A percentile compares a stretch with the other conserved stretches of the same genome.
phyloP scores from a whole-genome alignment of 192 early-diverging fungal species.

The Entophlyctis luteolus region DNA sequence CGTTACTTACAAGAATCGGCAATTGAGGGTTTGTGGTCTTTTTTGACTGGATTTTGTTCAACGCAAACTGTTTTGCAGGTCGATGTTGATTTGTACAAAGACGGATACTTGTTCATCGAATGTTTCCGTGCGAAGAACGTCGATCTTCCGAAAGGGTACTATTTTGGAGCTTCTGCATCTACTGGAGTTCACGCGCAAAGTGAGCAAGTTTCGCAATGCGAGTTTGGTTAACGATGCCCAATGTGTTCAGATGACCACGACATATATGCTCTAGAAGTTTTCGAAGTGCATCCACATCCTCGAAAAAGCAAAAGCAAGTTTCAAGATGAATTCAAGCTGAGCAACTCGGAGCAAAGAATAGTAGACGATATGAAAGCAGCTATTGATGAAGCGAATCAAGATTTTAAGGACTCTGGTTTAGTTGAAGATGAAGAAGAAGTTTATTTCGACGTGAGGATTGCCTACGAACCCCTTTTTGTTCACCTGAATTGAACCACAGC shows the following conservation, averaged over 20 bases:
- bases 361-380: slow-evolving; percentile 34
- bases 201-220: background rate
- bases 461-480: slow-evolving; percentile 16
- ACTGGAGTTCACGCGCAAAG: slow-evolving; percentile 28
- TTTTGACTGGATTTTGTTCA: background rate
- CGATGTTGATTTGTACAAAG: slow-evolving; percentile 52
- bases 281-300: slow-evolving; percentile 61
- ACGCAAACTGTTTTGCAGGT: slow-evolving; percentile 5
- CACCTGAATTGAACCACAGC: slow-evolving; percentile 18
- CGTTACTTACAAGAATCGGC: slow-evolving; percentile 60
- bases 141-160: slow-evolving; percentile 63
- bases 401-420: slow-evolving; percentile 3
- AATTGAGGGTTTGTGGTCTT: slow-evolving; percentile 33
- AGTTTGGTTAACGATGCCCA: background rate
- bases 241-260: slow-evolving; percentile 69
- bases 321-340: slow-evolving; percentile 32
- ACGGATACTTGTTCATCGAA: slow-evolving; percentile 46
- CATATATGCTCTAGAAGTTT: slow-evolving; percentile 61
- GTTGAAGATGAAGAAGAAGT: slow-evolving; percentile 9
- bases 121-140: slow-evolving; percentile 56
- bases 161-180: slow-evolving; percentile 64
- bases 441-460: slow-evolving; percentile 25
- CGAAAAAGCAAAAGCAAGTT: slow-evolving; percentile 39
- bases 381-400: slow-evolving; percentile 26
- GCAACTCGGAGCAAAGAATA: slow-evolving; percentile 14